These are phyloP conservation scores for Chalciporus piperatus DNA, from an alignment of 768 basidiomycete genomes.

Conservation along the genomic window DNA sequence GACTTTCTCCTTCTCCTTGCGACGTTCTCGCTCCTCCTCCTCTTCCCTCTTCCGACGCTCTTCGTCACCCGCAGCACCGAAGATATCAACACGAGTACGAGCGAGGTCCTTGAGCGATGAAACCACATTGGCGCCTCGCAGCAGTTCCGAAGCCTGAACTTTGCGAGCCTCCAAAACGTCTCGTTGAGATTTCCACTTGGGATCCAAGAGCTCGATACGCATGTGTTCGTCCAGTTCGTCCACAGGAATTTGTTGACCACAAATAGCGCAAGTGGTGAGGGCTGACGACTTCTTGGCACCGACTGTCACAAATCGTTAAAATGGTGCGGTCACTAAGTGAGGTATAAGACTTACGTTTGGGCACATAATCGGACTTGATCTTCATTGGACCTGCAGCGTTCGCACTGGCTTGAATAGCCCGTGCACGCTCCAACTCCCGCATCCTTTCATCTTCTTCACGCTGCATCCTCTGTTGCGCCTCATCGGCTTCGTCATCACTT, in stretches of 20 bases:
- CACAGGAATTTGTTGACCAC: conserved; percentile 94
- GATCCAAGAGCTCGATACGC: conserved; percentile 96
- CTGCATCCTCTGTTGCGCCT: conserved; percentile 53
- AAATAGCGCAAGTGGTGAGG: conserved; percentile 88
- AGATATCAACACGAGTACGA: conserved; percentile 94
- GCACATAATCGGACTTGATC: conserved; percentile 94
- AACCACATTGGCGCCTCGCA: conserved; percentile 90
- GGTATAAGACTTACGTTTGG: conserved; percentile 66
- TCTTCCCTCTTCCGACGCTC: conserved; percentile 85
- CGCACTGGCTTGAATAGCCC: conserved; percentile 76
- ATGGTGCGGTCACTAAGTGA: neutral
- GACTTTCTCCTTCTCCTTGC: conserved; percentile 90
- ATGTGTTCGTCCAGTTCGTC: conserved; percentile 97
- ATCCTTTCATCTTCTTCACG: conserved; percentile 68
- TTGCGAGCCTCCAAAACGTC: conserved; percentile 86
- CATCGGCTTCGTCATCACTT: conserved; percentile 80
- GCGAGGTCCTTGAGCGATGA: conserved; percentile 92
- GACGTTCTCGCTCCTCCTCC: conserved; percentile 74
- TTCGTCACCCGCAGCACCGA: conserved; percentile 92
- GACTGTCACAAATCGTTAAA: conserved; percentile 41
- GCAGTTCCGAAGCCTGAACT: conserved; percentile 82
- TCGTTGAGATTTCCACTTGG: conserved; percentile 96
- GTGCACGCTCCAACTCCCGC: conserved; percentile 72
- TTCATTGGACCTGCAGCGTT: conserved; percentile 83
- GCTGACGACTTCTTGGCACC: conserved; percentile 59